phyloP scores from a whole-genome alignment of 129 eudicot genomes.

The Oenanthe sinensis region DNA sequence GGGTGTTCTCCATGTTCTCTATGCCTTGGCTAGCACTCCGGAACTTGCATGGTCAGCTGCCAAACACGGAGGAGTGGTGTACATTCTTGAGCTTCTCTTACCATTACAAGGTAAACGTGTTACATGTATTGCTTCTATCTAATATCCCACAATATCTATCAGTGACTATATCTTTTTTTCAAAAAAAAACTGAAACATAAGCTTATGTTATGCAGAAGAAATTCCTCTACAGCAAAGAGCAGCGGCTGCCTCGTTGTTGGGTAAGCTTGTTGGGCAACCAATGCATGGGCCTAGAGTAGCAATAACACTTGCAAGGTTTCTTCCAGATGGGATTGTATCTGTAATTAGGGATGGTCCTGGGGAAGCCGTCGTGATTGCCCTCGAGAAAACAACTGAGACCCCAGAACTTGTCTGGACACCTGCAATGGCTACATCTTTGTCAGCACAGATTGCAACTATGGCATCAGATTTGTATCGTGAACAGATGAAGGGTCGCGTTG shows the following conservation, averaged over 20 bases:
- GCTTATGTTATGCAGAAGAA: constrained; percentile 54
- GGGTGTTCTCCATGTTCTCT: constrained; percentile 97
- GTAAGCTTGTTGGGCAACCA: constrained; percentile 90
- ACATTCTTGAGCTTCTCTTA: constrained; percentile 84
- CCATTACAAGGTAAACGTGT: constrained; percentile 55
- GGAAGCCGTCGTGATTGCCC: constrained; percentile 87
- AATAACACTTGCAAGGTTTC: constrained; percentile 78
- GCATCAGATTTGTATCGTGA: constrained; percentile 80
- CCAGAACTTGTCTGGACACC: constrained; percentile 99
- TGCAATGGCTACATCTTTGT: constrained; percentile 94
- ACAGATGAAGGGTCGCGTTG: constrained; percentile 83
- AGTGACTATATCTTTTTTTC: neutral
- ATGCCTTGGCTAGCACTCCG: constrained; percentile 92
- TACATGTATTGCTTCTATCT: neutral
- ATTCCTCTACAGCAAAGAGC: constrained; percentile 96
- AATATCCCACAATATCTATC: neutral
- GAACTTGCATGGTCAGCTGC: constrained; percentile 99
- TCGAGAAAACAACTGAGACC: constrained; percentile 96
- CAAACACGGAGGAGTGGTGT: constrained; percentile 96
- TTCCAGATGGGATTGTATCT: constrained; percentile 95
- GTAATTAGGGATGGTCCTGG: constrained; percentile 93
- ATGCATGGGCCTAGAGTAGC: constrained; percentile 99
- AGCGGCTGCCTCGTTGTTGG: constrained; percentile 84
- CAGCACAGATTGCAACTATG: constrained; percentile 98
- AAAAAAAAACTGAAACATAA: neutral